Evolutionary conservation across 371 early-diverging fungal genomes (phyloP), one percentile per base, ranked within the genome.

Genomic region (Mortierella sp.): DNA sequence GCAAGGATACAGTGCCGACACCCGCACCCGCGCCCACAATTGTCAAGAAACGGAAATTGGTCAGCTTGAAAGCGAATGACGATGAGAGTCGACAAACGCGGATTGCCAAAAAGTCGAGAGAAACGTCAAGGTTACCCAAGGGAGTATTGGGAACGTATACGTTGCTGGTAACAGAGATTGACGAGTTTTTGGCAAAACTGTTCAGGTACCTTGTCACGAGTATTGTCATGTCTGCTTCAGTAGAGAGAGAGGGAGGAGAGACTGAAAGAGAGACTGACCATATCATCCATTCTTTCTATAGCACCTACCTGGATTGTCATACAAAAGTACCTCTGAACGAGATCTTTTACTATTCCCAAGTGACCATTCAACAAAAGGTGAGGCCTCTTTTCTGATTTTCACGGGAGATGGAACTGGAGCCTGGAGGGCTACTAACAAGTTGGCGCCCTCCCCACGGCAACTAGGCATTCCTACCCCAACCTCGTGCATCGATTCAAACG

Each of bases 401-500:
- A n/a, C n/a, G n/a, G n/a, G n/a, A n/a, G n/a, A n/a, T n/a, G n/a
- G n/a, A 28, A 39, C 19, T 27, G 14, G 1, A 28, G n/a, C n/a
- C n/a, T n/a, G n/a, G n/a, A n/a, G n/a, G n/a, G n/a, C n/a, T n/a
- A n/a, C n/a, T n/a, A n/a, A n/a, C n/a, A n/a, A n/a, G n/a, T n/a
- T n/a, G n/a, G n/a, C n/a, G n/a, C n/a, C n/a, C n/a, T n/a, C n/a
- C n/a, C n/a, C n/a, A 47, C 21, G 25, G 47, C 21, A 21, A 10
- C 13, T 49, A 94, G 89, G 83, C 91, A 16, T 95, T 96, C 78
- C 82, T 86, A 29, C 88, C 96, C 6, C 94, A 94, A 67, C 93
- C 95, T 8, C 88, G 95, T 13, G 91, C 92, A 19, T 83, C 92
- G 1, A 80, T 94, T 24, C 95, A 95, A 66, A 90, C 91, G 0